Evolutionary conservation across 2,329 filamentous ascomycete genomes (phyloP).

Genomic region (Biscogniauxia sp.): DNA sequence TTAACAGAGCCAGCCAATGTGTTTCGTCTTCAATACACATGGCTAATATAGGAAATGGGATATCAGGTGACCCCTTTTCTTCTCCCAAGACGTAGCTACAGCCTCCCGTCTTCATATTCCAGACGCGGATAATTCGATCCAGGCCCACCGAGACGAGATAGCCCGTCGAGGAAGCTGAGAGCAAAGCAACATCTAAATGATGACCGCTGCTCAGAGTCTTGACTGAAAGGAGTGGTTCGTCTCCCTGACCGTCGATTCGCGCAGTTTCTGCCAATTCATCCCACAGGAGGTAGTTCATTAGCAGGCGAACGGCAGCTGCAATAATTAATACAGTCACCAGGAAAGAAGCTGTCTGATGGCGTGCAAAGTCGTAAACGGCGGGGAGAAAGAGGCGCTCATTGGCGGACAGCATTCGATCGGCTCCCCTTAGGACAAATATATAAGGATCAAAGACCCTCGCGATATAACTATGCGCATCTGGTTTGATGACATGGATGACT

Average conservation of each 20-base stretch:
- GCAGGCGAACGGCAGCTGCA: constrained; percentile 62
- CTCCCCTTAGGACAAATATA: constrained; percentile 67
- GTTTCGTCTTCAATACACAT: constrained; percentile 64
- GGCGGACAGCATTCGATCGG: constrained; percentile 60
- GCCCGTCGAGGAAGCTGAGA: constrained; percentile 61
- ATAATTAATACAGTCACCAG: constrained; percentile 61
- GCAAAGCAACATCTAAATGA: constrained; percentile 64
- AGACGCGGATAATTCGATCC: constrained; percentile 66
- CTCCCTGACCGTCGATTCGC: constrained; percentile 44
- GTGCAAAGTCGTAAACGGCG: constrained; percentile 65
- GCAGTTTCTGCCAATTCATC: constrained; percentile 53
- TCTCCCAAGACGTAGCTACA: constrained; percentile 40
- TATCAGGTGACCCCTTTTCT: constrained; percentile 39
- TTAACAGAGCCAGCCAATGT: constrained; percentile 65
- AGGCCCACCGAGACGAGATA: constrained; percentile 68
- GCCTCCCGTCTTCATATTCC: constrained; percentile 53
- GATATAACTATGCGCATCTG: constrained; percentile 67
- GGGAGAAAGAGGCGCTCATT: constrained; percentile 50
- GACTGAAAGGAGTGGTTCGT: constrained; percentile 54
- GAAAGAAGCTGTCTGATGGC: constrained; percentile 58
- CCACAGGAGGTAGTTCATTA: constrained; percentile 74
- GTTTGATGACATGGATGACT: constrained; percentile 73
- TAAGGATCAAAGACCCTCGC: constrained; percentile 73
- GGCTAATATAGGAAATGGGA: constrained; percentile 59
- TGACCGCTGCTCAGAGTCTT: constrained; percentile 63